Evolutionary conservation across 768 basidiomycete genomes (phyloP).

Genomic region (Phlegmacium glaucopus): DNA sequence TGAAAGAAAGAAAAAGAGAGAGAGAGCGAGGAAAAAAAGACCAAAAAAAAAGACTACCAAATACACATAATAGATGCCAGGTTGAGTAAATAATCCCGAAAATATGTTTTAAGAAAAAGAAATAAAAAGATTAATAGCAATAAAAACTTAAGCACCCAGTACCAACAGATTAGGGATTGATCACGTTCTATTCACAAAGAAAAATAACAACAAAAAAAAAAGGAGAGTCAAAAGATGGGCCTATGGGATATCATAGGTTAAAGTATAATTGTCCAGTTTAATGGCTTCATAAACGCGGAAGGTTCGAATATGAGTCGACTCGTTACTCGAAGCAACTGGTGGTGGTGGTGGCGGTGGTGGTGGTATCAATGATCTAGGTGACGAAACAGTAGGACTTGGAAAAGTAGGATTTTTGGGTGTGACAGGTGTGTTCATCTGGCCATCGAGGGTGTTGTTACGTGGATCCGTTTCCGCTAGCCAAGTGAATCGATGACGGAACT

Average conservation of each 20-base stretch:
- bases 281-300: conserved; percentile 51
- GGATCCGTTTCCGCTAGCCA: conserved; percentile 10
- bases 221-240: not conserved
- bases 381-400: not conserved
- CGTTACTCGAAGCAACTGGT: conserved; percentile 26
- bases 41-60: too few species aligned
- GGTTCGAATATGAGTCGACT: conserved; percentile 50
- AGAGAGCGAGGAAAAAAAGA: too few species aligned
- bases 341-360: conserved; percentile 3
- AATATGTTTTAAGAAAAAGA: too few species aligned
- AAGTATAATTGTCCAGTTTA: conserved; percentile 31
- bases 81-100: too few species aligned
- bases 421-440: conserved; percentile 3
- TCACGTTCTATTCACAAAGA: too few species aligned
- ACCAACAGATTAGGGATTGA: too few species aligned
- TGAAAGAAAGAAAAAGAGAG: too few species aligned
- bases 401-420: not conserved
- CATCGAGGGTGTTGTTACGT: too few species aligned
- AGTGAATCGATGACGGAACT: conserved; percentile 22
- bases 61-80: too few species aligned
- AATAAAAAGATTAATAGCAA: too few species aligned
- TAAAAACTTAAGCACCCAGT: too few species aligned
- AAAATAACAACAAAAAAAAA: not conserved
- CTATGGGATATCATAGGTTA: not conserved
- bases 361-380: not conserved